A percentile compares a stretch with the other conserved stretches of the same genome.
Evolutionary conservation across 2,329 filamentous ascomycete genomes (phyloP).

Genomic region (Aspergillus caelatus): DNA sequence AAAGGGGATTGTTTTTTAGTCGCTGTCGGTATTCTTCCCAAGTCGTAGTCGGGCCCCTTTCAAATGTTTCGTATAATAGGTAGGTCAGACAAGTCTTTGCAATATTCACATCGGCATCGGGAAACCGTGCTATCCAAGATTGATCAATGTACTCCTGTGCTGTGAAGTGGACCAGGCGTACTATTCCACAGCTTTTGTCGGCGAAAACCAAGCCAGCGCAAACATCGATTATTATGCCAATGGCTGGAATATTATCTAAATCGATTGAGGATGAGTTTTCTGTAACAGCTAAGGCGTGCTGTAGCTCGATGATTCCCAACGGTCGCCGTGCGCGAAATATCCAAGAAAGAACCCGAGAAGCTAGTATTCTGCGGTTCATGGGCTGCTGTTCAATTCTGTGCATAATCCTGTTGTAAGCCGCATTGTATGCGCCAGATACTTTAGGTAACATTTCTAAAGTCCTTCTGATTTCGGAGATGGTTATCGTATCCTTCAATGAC

Average conservation of each 20-base stretch:
- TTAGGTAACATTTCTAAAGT: conserved; percentile 35
- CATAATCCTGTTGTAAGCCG: conserved; percentile 48
- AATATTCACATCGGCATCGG: conserved; percentile 19
- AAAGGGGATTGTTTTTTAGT: conserved; percentile 16
- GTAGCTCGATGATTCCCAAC: conserved; percentile 41
- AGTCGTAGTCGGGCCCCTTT: neutral
- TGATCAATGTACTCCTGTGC: conserved; percentile 34
- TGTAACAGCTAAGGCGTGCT: conserved; percentile 43
- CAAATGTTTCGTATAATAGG: conserved; percentile 23
- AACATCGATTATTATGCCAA: conserved; percentile 26
- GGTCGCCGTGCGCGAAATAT: conserved; percentile 41
- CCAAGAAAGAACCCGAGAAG: conserved; percentile 45
- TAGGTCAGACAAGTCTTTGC: conserved; percentile 26
- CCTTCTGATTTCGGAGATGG: conserved; percentile 24
- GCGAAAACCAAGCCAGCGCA: conserved; percentile 38
- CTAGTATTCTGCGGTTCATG: conserved; percentile 34
- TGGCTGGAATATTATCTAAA: conserved; percentile 26
- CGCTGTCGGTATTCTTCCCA: neutral
- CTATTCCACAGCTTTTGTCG: conserved; percentile 28
- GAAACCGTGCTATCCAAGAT: conserved; percentile 20
- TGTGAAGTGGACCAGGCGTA: conserved; percentile 38
- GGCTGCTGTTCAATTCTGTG: conserved; percentile 46
- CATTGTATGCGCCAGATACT: conserved; percentile 36
- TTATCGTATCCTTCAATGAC: conserved; percentile 17
- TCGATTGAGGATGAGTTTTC: neutral